phyloP scores from a whole-genome alignment of 129 eudicot genomes.

The Flaveria robusta region DNA sequence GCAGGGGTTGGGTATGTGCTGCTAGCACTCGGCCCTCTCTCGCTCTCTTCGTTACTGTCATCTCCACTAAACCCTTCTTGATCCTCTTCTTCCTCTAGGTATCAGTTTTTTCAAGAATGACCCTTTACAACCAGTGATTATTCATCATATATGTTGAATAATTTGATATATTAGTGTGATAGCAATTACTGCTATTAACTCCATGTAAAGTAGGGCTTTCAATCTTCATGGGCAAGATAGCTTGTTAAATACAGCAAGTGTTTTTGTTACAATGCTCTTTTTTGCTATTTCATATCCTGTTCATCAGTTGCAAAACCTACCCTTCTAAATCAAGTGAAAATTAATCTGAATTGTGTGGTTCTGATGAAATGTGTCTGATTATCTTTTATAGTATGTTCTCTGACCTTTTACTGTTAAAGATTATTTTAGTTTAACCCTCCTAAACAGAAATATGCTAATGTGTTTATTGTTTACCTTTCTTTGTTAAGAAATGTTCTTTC shows the following conservation, averaged over 20 bases:
- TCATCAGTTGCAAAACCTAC: not conserved
- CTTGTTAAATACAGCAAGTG: not conserved
- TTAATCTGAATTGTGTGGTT: not conserved
- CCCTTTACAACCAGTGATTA: too few species aligned
- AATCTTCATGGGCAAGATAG: not conserved
- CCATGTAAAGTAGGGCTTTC: too few species aligned
- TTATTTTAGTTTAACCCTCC: not conserved
- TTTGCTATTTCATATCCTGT: not conserved
- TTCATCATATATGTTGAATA: not conserved
- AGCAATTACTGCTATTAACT: not conserved
- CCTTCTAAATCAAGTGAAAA: not conserved
- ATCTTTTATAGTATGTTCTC: not conserved
- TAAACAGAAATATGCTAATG: not conserved
- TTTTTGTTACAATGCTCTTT: too few species aligned
- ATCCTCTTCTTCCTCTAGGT: constrained; percentile 97
- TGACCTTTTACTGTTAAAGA: not conserved
- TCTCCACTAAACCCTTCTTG: constrained; percentile 83
- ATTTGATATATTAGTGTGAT: not conserved
- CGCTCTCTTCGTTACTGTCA: constrained; percentile 73
- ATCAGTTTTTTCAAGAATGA: not conserved
- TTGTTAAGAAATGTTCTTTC: not conserved
- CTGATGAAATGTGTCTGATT: not conserved
- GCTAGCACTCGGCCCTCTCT: constrained; percentile 81
- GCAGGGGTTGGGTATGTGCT: constrained; percentile 91
- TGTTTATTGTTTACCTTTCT: not conserved